Base-by-base conservation (phyloP, 1,284 basidiomycete species). In the Malassezia cuniculi region DNA sequence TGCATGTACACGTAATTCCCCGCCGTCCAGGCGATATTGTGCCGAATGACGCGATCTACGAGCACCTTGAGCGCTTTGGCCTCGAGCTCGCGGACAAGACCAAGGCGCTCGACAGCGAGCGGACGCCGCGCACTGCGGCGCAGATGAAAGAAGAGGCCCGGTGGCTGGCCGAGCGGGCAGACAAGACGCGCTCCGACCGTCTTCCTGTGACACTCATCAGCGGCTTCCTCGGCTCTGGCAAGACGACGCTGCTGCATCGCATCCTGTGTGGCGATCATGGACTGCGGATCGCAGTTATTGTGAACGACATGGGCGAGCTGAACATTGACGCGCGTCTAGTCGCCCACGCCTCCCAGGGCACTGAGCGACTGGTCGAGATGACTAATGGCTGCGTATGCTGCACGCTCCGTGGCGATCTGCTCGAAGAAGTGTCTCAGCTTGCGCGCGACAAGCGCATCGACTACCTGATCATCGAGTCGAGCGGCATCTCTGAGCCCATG, bases 341-440 rank as follows among this genome's bases (percentile, higher is more conserved):
- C 31, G 55, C 53, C 14, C 68, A 69, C 21, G 69, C 71, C 48
- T 68, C 66, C 5, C 66, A 70, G 39, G 60, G 60, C 28, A 65
- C 69, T 31, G 71, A 72, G 50, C 63, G 64, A 20, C 56, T 73
- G 4, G 68, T 73, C 0, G 65, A 71, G 54, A 68, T 73, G 66
- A 68, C 71, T 50, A 72, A 61, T 51, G 69, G 70, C 0, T 72
- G 72, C 50, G 72, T 73, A 39, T 73, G 72, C 60, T 72, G 71
- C 49, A 73, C 71, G 0, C 60, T 73, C 2, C 68, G 72, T 24
- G 70, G 69, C 5, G 72, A 73, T 40, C 45, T 73, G 22, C 56
- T 73, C n/a, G 71, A 72, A 40, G 69, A 72, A 42, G 68, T 73
- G 10, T 69, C 70, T 0, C 51, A 52, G 5, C 53, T 73, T 1